These are phyloP conservation scores for Grosmannia penicillata DNA, from an alignment of 2,329 filamentous ascomycete genomes.

Conservation along the genomic window DNA sequence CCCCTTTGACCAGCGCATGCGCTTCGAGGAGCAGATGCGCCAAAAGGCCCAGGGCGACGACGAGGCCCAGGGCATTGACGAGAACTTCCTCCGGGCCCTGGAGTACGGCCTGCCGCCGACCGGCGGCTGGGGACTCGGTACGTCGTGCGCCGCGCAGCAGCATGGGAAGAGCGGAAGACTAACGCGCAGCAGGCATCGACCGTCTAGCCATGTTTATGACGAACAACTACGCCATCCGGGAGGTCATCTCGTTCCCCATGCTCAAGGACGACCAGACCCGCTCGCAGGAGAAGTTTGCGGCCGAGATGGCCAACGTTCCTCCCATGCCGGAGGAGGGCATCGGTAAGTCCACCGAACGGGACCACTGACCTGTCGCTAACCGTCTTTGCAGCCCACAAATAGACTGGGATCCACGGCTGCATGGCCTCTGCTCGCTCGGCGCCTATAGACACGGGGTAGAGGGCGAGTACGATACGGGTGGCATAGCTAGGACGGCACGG, in stretches of 20 bases:
- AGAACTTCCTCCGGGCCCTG: conserved; percentile 82
- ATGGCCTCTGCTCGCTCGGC: too few relatives aligned
- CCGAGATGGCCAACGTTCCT: conserved; percentile 17
- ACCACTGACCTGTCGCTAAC: background rate
- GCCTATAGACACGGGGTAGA: too few relatives aligned
- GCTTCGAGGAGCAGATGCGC: conserved; percentile 86
- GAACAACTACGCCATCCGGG: conserved; percentile 89
- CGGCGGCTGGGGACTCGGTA: conserved; percentile 75
- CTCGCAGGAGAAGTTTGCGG: conserved; percentile 32
- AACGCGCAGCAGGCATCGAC: conserved; percentile 51
- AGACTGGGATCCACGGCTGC: background rate
- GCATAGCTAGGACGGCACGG: too few relatives aligned
- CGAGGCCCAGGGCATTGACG: conserved; percentile 89
- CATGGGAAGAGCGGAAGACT: background rate
- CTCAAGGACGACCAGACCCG: conserved; percentile 69
- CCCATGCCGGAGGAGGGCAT: conserved; percentile 22
- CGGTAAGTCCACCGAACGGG: conserved; percentile 12
- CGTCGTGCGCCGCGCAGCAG: background rate
- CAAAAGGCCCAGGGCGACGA: conserved; percentile 97
- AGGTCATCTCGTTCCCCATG: conserved; percentile 92
- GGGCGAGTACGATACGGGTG: too few relatives aligned
- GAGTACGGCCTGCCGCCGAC: conserved; percentile 70
- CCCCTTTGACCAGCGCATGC: conserved; percentile 81
- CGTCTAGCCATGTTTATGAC: conserved; percentile 50
- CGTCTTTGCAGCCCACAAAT: conserved; percentile 8